Evolutionary conservation across 1,284 basidiomycete genomes (phyloP).

Genomic region (Rhodotorula sp.): DNA sequence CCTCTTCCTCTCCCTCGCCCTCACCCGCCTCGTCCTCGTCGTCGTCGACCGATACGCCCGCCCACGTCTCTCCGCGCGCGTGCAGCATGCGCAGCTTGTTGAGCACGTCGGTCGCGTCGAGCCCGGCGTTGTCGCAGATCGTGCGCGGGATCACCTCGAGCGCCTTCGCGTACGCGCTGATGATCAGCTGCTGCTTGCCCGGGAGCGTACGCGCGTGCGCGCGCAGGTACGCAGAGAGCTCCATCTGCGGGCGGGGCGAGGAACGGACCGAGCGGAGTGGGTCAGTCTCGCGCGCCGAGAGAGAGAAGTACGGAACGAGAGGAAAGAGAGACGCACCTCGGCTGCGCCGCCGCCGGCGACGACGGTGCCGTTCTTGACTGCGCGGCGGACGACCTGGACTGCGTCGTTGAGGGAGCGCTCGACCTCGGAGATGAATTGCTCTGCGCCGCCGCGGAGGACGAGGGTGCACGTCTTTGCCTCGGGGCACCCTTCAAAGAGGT

Average conservation of each 20-base stretch:
- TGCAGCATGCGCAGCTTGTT: slow-evolving; percentile 98
- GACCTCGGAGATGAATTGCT: slow-evolving; percentile 99
- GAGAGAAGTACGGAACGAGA: no score
- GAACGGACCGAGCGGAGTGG: no score
- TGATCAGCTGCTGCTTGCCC: slow-evolving; percentile 93
- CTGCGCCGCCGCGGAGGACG: slow-evolving; percentile 90
- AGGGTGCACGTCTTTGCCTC: slow-evolving; percentile 98
- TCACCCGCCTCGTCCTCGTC: slow-evolving; percentile 70
- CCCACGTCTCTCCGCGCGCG: slow-evolving; percentile 81
- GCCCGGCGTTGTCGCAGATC: slow-evolving; percentile 96
- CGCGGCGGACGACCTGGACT: slow-evolving; percentile 98
- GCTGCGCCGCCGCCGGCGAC: slow-evolving; percentile 97
- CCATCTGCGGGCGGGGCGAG: slow-evolving; percentile 68
- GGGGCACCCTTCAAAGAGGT: slow-evolving; percentile 85
- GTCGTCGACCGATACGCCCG: slow-evolving; percentile 92
- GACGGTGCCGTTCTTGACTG: slow-evolving; percentile 91
- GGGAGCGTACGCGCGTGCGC: slow-evolving; percentile 88
- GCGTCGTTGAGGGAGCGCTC: slow-evolving; percentile 97
- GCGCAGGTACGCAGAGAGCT: slow-evolving; percentile 88
- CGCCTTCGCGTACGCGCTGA: slow-evolving; percentile 94
- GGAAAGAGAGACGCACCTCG: slow-evolving; percentile 74
- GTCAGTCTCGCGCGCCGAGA: no score
- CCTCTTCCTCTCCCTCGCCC: slow-evolving; percentile 1
- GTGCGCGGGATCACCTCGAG: slow-evolving; percentile 97
- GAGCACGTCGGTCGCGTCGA: slow-evolving; percentile 95